Percentiles rank a stretch among this genome's conserved stretches.
These are phyloP conservation scores for Botrytis aclada DNA, from an alignment of 2,329 filamentous ascomycete species.

Conservation along the genomic window DNA sequence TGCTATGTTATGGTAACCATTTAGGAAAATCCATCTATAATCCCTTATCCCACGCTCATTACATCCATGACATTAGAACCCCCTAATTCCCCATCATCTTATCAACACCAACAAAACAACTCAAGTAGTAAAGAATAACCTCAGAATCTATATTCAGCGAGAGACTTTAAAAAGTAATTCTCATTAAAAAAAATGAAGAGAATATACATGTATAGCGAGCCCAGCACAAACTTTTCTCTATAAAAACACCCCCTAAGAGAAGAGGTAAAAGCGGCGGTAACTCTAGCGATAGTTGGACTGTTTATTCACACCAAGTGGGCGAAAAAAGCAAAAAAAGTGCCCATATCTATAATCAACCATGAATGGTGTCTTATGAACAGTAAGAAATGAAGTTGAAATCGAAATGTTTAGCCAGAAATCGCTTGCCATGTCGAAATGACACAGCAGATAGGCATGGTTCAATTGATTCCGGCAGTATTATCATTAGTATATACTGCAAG, in stretches of 20 bases:
- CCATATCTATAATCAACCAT: slow-evolving; percentile 2
- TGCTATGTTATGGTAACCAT: slow-evolving; percentile 1
- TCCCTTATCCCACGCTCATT: slow-evolving; percentile 7
- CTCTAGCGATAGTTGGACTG: slow-evolving; percentile 37
- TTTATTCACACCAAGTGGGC: slow-evolving; percentile 24
- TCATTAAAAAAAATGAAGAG: slow-evolving; percentile 19
- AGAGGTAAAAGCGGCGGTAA: slow-evolving; percentile 31
- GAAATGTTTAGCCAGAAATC: slow-evolving; percentile 18
- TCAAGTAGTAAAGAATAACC: background rate
- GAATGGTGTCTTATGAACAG: slow-evolving; percentile 13
- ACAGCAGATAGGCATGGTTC: slow-evolving; percentile 11
- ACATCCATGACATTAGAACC: slow-evolving; percentile 10
- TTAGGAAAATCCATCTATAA: slow-evolving; percentile 4
- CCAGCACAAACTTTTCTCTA: slow-evolving; percentile 30
- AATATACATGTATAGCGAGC: slow-evolving; percentile 33
- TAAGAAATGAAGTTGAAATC: slow-evolving; percentile 26
- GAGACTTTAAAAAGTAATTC: slow-evolving; percentile 21
- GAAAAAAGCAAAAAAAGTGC: slow-evolving; percentile 12
- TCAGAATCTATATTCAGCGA: slow-evolving; percentile 30
- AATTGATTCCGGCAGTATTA: slow-evolving; percentile 27
- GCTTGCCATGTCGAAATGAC: slow-evolving; percentile 13
- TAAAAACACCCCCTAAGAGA: slow-evolving; percentile 21
- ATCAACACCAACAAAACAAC: background rate
- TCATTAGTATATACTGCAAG: slow-evolving; percentile 32
- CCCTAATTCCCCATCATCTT: background rate